Base-by-base conservation (phyloP, 2,329 filamentous ascomycete species). In the Colletotrichum simmondsii region DNA sequence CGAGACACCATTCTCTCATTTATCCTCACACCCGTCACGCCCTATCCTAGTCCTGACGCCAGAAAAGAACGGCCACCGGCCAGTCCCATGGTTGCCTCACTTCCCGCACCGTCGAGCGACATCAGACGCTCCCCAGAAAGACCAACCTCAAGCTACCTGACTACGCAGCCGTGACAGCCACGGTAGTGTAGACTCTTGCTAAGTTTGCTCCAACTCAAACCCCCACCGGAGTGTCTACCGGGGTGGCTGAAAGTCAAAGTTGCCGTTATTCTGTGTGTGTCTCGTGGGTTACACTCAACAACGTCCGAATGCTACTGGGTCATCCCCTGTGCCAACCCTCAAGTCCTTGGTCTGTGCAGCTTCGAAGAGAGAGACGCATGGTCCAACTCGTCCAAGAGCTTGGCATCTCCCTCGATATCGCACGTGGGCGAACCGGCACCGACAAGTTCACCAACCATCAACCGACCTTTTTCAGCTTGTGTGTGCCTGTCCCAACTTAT, bases 81-180 rank as follows among this genome's bases (percentile, higher is more conserved):
- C 10, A 10, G 16, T 24, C n/a, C 49, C 64, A 62, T 49, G 49
- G 28, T 24, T 52, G 57, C 46, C 35, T 68, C 68, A 37, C 42
- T 49, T 49, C 42, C 42, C 42, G 42, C 42, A 32, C 68, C 61
- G 12, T 56, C 26, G 35, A 19, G 16, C 28, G 30, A 71, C 65
- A 63, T 68, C 52, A 59, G 58, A 68, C 53, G 69, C 58, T 53
- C 59, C 65, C 53, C 24, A 57, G 58, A 30, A 52, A 52, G 37
- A 2, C 37, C 37, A 42, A 42, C 6, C 37, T 42, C 37, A 19
- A 42, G 37, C 16, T 42, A 3, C 16, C 37, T 19, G 3, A 42
- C 37, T 42, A 42, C 37, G 37, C 37, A 42, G 37, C 37, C 16
- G 37, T 42, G 37, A 42, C 37, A 42, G 37, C 37, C 37, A 19